Evolutionary conservation across 2,329 filamentous ascomycete species (phyloP), one percentile per base, ranked within the genome.

Genomic region (Pseudopyrenochaeta lycopersici): DNA sequence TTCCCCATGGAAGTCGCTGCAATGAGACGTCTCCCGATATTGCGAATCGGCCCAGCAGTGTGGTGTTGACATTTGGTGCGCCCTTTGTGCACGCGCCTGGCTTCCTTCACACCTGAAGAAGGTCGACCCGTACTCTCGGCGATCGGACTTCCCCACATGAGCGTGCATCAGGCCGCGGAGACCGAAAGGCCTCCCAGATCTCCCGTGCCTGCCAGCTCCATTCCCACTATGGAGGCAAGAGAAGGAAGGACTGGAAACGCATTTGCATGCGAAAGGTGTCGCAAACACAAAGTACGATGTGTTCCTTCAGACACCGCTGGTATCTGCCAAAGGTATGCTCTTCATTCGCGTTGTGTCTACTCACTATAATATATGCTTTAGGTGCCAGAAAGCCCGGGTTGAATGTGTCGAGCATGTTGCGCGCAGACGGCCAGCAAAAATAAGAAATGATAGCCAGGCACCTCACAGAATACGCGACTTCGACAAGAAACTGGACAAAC

Each of bases 391-490:
- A 59, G 72, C 72, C 40, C 64, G 70, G 39, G 72, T 72, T 20
- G 70, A 72, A 35, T 75, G 72, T 54, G 63, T 74, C 53, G 70
- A 75, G 49, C 72, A 75, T 69, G 60, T 75, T 55, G 71, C 72
- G 48, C 72, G 72, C 44, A 63, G 72, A 40, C 57, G 72, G 32
- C 72, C 70, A 61, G 67, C 72, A 58, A 75, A 74, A 52, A 62
- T 66, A 33, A 69, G 64, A 54, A 56, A 54, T 20, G 64, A 67
- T 32, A 58, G 57, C 40, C 67, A 65, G 45, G 60, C 66, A 30
- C 68, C 71, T 35, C 69, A 55, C 54, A 65, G 64, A 43, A 51
- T 69, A 48, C 67, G 68, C 56, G 71, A 75, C 41, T 67, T 74
- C 52, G 72, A 74, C 47, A 71, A 65, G 46, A 72, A 70, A 49